Percentiles rank a stretch among this genome's conserved stretches.
Conservation (phyloP, 148 eudicot genomes). For the Rhododendron ferrugineum region DNA sequence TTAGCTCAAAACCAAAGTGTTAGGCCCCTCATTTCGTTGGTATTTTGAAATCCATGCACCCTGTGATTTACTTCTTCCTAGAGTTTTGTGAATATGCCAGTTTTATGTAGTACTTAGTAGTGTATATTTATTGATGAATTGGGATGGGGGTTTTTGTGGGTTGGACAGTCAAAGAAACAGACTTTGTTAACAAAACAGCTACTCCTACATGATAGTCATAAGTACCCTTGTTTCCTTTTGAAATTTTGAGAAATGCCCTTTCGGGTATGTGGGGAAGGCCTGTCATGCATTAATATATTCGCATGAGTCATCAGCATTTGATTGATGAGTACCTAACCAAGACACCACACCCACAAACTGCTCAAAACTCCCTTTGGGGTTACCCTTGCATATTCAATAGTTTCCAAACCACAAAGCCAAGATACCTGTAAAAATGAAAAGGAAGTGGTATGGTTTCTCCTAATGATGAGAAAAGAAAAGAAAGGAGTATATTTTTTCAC, state of each 20-base stretch:
- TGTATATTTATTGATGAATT: not conserved
- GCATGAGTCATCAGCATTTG: not conserved
- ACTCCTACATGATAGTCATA: conserved; percentile 1
- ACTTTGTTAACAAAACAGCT: conserved; percentile 16
- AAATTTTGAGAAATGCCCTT: conserved; percentile 2
- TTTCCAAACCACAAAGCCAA: not conserved
- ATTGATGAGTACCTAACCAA: not conserved
- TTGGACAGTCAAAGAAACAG: conserved; percentile 21
- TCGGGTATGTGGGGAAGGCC: conserved; percentile 8
- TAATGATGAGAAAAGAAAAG: too few relatives aligned
- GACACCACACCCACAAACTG: not conserved
- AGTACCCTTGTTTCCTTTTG: conserved; percentile 1
- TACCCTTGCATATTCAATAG: not conserved
- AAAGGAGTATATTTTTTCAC: too few relatives aligned
- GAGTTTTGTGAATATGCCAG: conserved; percentile 11
- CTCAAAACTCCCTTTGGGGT: not conserved
- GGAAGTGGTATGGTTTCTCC: too few relatives aligned
- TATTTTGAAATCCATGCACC: not conserved
- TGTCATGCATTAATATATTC: not conserved
- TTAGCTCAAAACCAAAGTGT: not conserved
- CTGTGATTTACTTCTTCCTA: not conserved
- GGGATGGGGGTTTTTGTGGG: conserved; percentile 4
- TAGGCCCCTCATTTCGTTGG: conserved; percentile 3
- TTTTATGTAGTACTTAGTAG: not conserved
- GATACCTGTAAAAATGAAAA: too few relatives aligned